Evolutionary conservation across 768 basidiomycete species (phyloP).

Genomic region (Tricholoma sp.): DNA sequence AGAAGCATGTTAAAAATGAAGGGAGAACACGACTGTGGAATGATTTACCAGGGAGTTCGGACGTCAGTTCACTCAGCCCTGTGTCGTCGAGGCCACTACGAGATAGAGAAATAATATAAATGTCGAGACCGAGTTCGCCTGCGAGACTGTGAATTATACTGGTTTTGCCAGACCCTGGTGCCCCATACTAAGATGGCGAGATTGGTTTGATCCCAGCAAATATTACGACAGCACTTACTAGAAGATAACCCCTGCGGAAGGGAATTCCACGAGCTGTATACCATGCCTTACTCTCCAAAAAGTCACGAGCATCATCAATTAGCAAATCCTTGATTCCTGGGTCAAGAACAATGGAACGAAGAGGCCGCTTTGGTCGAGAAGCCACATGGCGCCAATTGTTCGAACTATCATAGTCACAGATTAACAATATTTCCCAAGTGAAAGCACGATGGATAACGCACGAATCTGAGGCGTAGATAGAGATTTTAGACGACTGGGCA

Average conservation of each 20-base stretch:
- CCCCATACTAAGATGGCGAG: conserved; percentile 46
- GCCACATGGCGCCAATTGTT: conserved; percentile 53
- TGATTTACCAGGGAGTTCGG: conserved; percentile 48
- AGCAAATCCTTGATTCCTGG: conserved; percentile 62
- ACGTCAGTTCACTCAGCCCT: conserved; percentile 51
- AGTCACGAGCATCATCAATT: conserved; percentile 66
- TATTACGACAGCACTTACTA: conserved; percentile 24
- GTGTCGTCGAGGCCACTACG: conserved; percentile 60
- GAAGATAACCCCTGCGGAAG: conserved; percentile 72
- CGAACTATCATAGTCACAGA: conserved; percentile 2
- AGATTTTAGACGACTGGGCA: conserved; percentile 46
- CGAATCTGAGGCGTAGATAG: conserved; percentile 47
- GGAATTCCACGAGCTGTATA: conserved; percentile 76
- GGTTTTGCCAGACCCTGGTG: conserved; percentile 76
- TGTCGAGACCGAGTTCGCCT: conserved; percentile 70
- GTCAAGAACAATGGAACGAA: conserved; percentile 66
- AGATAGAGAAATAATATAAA: conserved; percentile 70
- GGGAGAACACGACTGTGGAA: background rate
- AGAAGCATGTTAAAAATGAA: background rate
- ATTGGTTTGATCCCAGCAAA: background rate
- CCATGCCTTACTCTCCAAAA: conserved; percentile 65
- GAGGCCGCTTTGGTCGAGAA: conserved; percentile 57
- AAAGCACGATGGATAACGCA: conserved; percentile 5
- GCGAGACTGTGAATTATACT: conserved; percentile 73
- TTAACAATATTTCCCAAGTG: background rate